A percentile compares a stretch with the other conserved stretches of the same genome.
phyloP scores from a whole-genome alignment of 805 yeast species.

The Ogataea wickerhamii region DNA sequence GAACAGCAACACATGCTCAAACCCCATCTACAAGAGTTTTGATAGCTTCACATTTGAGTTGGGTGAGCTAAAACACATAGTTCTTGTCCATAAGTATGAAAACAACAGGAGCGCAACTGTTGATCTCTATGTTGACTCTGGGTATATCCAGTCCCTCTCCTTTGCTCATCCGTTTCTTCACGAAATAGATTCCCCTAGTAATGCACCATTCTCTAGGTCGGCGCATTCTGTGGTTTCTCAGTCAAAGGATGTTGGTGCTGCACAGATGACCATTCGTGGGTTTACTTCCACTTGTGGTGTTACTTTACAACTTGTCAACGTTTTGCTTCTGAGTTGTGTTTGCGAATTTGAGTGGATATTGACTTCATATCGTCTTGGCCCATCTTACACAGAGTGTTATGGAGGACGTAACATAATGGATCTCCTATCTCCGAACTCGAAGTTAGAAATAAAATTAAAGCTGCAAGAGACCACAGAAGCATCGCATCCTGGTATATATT shows the following conservation, averaged over 20 bases:
- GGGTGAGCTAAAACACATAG: slow-evolving; percentile 25
- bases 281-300: slow-evolving; percentile 29
- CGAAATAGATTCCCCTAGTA: background rate
- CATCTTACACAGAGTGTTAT: slow-evolving; percentile 45
- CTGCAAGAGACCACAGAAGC: slow-evolving; percentile 18
- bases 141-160: slow-evolving; percentile 34
- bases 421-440: slow-evolving; percentile 35
- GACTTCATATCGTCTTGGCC: slow-evolving; percentile 44
- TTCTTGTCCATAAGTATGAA: slow-evolving; percentile 24
- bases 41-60: slow-evolving; percentile 29
- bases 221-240: background rate
- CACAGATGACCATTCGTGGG: slow-evolving; percentile 10
- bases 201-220: background rate
- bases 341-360: slow-evolving; percentile 50
- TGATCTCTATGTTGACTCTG: slow-evolving; percentile 48
- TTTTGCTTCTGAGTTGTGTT: slow-evolving; percentile 36
- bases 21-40: slow-evolving; percentile 16
- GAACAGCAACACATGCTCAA: slow-evolving; percentile 3
- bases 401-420: slow-evolving; percentile 38
- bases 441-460: slow-evolving; percentile 26
- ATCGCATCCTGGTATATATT: too few relatives aligned
- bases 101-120: slow-evolving; percentile 31
- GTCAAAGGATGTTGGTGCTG: background rate
- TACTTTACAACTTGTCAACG: slow-evolving; percentile 27
- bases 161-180: slow-evolving; percentile 12